Percentiles rank a stretch among this genome's conserved stretches.
Evolutionary conservation across 139 green algal genomes (phyloP).

Genomic region (Microglena sp.): DNA sequence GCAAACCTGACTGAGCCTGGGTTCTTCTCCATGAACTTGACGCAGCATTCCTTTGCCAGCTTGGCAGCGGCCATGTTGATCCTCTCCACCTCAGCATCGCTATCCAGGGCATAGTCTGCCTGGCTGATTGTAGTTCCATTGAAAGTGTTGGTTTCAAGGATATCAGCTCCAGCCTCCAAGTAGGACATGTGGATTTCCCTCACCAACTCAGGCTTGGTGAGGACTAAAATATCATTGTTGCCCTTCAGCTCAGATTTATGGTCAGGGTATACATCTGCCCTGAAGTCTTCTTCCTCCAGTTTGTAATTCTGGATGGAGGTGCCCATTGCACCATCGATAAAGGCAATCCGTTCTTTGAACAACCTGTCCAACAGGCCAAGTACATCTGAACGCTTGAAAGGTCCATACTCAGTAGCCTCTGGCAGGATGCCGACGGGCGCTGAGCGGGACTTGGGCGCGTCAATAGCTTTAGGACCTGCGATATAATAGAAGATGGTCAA

Average conservation of each 20-base stretch:
- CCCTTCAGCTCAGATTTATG: slow-evolving; percentile 91
- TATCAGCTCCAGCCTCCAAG: slow-evolving; percentile 86
- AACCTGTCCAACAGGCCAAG: slow-evolving; percentile 51
- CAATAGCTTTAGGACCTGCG: neutral
- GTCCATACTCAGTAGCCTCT: too few relatives aligned
- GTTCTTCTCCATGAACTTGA: slow-evolving; percentile 65
- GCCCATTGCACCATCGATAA: slow-evolving; percentile 97
- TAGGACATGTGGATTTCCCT: slow-evolving; percentile 85
- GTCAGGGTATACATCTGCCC: slow-evolving; percentile 51
- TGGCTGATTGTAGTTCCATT: slow-evolving; percentile 88
- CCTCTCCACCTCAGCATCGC: slow-evolving; percentile 62
- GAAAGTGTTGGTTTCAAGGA: slow-evolving; percentile 99
- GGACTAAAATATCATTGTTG: slow-evolving; percentile 95
- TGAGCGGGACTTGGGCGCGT: neutral
- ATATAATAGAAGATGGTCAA: neutral
- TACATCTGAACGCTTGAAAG: neutral
- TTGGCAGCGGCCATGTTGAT: slow-evolving; percentile 86
- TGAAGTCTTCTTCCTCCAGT: slow-evolving; percentile 89
- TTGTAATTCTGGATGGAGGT: slow-evolving; percentile 71
- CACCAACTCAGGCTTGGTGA: slow-evolving; percentile 91
- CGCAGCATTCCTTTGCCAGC: slow-evolving; percentile 69
- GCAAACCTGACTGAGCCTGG: slow-evolving; percentile 76
- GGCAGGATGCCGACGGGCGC: too few relatives aligned
- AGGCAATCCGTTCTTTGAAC: slow-evolving; percentile 80
- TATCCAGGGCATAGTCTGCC: slow-evolving; percentile 88